Base-by-base conservation (phyloP, 179 eudicot species). In the Patellifolia procumbens region DNA sequence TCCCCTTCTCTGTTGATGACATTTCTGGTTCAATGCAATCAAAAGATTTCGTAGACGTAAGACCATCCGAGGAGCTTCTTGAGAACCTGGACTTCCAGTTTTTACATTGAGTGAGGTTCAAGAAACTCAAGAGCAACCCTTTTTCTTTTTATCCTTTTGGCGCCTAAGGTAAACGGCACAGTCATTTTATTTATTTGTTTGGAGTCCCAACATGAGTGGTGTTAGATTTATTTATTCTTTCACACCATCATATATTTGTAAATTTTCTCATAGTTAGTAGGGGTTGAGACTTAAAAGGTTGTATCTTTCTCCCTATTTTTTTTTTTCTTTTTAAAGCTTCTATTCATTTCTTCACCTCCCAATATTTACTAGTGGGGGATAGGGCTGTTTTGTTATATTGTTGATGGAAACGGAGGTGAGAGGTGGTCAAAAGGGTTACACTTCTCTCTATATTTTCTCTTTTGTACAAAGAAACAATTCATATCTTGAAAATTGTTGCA, bases 1-100 rank as follows among this genome's bases (percentile, higher is more conserved):
- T 92, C 45, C 97, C 96, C 0, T 92, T 92, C 86, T 92, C 97
- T 2, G 85, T 89, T n/a, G 97, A 92, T 70, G 96, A 92, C 68
- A 84, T 92, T 43, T 88, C 93, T 8, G 80, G 73, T 45, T 80
- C 97, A 24, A 80, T 91, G 76, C 86, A 87, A 77, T 89, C 76
- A 49, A 91, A 91, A 83, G 96, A 91, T 49, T 87, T 91, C 77
- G 55, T 84, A 34, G 96, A 91, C 24, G 90, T 91, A 73, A 86
- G 84, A 82, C 88, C 93, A 3, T 92, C 91, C 5, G 75, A 78
- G 24, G 90, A 86, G 62, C 97, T 93, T 74, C 85, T 87, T 26
- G 94, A 90, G 87, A 89, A 91, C 81, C 89, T 88, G 42, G 89
- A 89, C 89, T 93, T 93, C 82, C 94, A 84, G 69, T 93, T 93